Evolutionary conservation across 108 stramenopile genomes (phyloP), one percentile per base, ranked within the genome.

Genomic region (Cyclotella cryptica): DNA sequence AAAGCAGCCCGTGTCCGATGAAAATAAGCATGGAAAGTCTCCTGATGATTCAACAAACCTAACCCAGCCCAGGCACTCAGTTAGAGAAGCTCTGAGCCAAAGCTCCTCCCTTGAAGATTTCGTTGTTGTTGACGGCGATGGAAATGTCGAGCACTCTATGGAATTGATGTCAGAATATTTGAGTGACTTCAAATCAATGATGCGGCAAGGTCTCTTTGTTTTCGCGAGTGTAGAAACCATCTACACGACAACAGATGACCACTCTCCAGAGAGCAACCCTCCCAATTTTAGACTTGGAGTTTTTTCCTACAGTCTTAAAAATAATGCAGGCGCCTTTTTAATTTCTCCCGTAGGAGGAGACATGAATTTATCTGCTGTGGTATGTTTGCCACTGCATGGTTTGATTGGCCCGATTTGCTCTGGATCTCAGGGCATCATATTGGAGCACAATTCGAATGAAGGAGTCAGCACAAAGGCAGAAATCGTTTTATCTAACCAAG

Each of bases 401-500:
- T 57, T 75, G 55, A 58, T 17, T 22, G 18, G 39, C 10, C 44
- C 63, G 8, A 18, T 29, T 28, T 12, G 58, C 43, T 41, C 52
- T 64, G 80, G 73, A 53, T 19, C 68, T 53, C 67, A 74, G 49
- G 72, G 80, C 22, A 44, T 80, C n/a, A 39, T 74, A 45, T 55
- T 80, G 61, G 72, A 74, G 44, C 69, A 49, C 58, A 41, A 39
- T 26, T 40, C 7, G 19, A 30, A 55, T 27, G 27, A 13, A 15
- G 59, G 10, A 14, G 39, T 19, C 0, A 26, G 13, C 27, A 27
- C 69, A 17, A 71, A 43, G 55, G 77, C 59, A 35, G 81, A 83
- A 73, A 74, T 83, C n/a, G 72, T 83, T 8, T 46, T 83, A 44
- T 83, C 81, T 8, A 77, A 78, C 42, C 71, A 79, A 69, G 57